A percentile compares a stretch with the other conserved stretches of the same genome.
These are phyloP conservation scores for Fusarium sp. DNA, from an alignment of 2,329 filamentous ascomycete species.

Conservation along the genomic window DNA sequence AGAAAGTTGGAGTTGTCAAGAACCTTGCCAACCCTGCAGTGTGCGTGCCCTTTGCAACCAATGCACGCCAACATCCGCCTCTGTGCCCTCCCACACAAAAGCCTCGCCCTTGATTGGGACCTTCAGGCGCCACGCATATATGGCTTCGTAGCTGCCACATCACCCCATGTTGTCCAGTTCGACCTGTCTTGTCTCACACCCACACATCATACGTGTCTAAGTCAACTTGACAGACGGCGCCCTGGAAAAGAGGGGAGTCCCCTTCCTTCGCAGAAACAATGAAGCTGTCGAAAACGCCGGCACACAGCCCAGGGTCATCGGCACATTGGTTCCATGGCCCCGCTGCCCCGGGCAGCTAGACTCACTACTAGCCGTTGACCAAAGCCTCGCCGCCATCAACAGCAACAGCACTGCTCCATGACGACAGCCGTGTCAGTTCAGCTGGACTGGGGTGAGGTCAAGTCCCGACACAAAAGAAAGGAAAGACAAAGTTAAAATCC, in stretches of 20 bases:
- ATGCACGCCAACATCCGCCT: constrained; percentile 1
- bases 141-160: constrained; percentile 8
- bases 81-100: not conserved
- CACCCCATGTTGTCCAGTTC: constrained; percentile 3
- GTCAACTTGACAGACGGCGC: constrained; percentile 4
- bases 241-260: not conserved
- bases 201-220: constrained; percentile 29
- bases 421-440: constrained; percentile 35
- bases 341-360: not conserved
- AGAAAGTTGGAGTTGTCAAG: not conserved
- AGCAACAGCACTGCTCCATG: constrained; percentile 15
- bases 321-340: not conserved
- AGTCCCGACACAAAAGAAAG: constrained; percentile 4
- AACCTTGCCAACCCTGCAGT: constrained; percentile 9
- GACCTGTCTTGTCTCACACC: constrained; percentile 1
- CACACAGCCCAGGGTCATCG: not conserved
- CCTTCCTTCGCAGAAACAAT: not conserved
- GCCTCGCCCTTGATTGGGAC: not conserved
- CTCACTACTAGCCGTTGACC: not conserved
- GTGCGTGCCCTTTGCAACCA: constrained; percentile 9
- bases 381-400: constrained; percentile 6
- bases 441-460: constrained; percentile 31
- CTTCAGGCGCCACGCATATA: constrained; percentile 7
- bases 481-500: not conserved
- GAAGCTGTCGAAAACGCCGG: constrained; percentile 5